Evolutionary conservation across 352 stramenopile species (phyloP), one percentile per base, ranked within the genome.

Genomic region (Heterotrichella gracilis): DNA sequence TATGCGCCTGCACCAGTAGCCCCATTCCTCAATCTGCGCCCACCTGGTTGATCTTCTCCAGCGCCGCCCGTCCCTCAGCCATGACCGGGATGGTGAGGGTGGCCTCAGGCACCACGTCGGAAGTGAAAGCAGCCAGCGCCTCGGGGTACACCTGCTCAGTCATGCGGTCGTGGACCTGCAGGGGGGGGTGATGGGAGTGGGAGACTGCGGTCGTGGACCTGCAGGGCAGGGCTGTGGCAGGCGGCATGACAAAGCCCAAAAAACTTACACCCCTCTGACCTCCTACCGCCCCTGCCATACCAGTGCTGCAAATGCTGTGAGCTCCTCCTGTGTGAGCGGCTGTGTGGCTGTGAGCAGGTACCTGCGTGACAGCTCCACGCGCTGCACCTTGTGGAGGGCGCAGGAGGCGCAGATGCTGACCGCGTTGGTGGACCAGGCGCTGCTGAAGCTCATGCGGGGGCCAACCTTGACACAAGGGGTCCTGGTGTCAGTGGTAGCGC

Each of bases 381-480:
- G 82, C 71, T 82, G 84, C 71, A 98, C 79, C 21, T 76, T 71
- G 1, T 76, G 74, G 23, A 97, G 75, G 41, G 87, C 87, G 71
- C 87, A 96, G 0, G 86, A 84, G 25, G 90, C 76, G 76, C 85
- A 97, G 74, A 99, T 96, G 70, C 85, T 86, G 1, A 93, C 84
- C 21, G 90, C 90, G 76, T 98, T 99, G 25, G 87, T 95, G 53
- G 86, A 96, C 80, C 92, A 97, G 2, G 93, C 88, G 4, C 90
- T 95, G 13, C 87, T 92, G 75, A 98, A 98, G 69, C 87, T 95
- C 80, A 98, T 86, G 17, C 93, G 89, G 22, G 93, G 91, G 14
- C 93, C 93, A 69, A 98, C 89, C 77, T 98, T n/a, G n/a, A n/a
- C n/a, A n/a, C n/a, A n/a, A n/a, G n/a, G n/a, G n/a, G n/a, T n/a